Evolutionary conservation across 2,329 filamentous ascomycete genomes (phyloP).

Genomic region (Bipolaris bicolor): DNA sequence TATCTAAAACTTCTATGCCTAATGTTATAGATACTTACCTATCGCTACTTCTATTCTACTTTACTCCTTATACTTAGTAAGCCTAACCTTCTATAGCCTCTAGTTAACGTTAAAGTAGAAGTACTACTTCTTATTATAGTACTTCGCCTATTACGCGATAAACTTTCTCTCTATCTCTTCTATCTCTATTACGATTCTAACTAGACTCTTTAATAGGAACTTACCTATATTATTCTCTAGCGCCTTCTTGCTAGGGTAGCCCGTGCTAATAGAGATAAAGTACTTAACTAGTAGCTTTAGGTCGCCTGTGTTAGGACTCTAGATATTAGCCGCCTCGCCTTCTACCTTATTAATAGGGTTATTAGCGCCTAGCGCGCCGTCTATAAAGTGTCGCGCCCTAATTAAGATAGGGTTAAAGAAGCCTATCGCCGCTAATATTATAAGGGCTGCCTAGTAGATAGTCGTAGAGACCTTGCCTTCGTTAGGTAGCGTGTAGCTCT

Average conservation of each 20-base stretch:
- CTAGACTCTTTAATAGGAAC: background rate
- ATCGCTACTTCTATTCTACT: background rate
- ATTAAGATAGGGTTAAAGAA: background rate
- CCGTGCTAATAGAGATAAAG: background rate
- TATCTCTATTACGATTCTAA: background rate
- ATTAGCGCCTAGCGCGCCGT: background rate
- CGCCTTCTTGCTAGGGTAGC: background rate
- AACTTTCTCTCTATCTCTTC: background rate
- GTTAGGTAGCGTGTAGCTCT: too few species aligned
- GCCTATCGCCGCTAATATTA: background rate
- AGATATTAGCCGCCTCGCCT: background rate
- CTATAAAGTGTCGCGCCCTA: background rate
- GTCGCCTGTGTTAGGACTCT: background rate
- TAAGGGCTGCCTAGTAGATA: too few species aligned
- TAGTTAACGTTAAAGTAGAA: background rate
- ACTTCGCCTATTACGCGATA: background rate
- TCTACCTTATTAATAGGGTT: background rate
- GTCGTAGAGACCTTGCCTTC: too few species aligned
- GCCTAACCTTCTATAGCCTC: background rate
- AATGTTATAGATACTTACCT: background rate
- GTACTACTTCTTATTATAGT: background rate
- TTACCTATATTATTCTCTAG: background rate
- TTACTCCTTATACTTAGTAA: background rate
- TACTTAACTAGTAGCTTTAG: background rate
- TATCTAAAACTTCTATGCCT: background rate